Evolutionary conservation across 2,329 filamentous ascomycete genomes (phyloP).

Genomic region (Piedraia hortae): DNA sequence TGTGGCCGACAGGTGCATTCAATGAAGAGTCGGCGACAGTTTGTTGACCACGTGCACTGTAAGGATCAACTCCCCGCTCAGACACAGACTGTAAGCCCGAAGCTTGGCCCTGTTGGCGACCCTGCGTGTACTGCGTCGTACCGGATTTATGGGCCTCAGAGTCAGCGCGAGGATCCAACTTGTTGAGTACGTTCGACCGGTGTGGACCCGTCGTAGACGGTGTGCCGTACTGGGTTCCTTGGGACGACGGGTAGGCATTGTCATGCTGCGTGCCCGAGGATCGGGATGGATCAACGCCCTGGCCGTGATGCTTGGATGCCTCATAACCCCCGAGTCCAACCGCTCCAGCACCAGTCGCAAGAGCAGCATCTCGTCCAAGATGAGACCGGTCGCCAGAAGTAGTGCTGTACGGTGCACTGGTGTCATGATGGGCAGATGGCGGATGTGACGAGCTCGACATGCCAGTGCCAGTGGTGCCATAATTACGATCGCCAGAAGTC

Average conservation of each 20-base stretch:
- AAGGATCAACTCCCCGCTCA: too few species aligned
- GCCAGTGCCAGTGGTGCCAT: background rate
- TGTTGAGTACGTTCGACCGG: conserved; percentile 6
- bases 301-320: background rate
- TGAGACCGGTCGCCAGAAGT: conserved; percentile 1
- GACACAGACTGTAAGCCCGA: too few species aligned
- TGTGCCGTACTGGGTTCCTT: too few species aligned
- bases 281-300: conserved; percentile 4
- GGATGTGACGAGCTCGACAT: background rate
- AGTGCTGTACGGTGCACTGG: background rate
- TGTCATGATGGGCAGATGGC: background rate
- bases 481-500: background rate
- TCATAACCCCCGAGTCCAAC: conserved; percentile 1
- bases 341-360: conserved; percentile 1
- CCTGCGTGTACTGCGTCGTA: background rate
- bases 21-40: too few species aligned
- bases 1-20: background rate
- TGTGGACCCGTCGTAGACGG: too few species aligned
- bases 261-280: conserved; percentile 8
- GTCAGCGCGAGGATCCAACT: conserved; percentile 5
- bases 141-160: background rate
- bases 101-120: background rate
- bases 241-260: conserved; percentile 6
- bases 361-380: conserved; percentile 1
- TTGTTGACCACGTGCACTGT: too few species aligned